Conservation (phyloP, 495 filamentous ascomycete genomes). For the Copromyces sp. region DNA sequence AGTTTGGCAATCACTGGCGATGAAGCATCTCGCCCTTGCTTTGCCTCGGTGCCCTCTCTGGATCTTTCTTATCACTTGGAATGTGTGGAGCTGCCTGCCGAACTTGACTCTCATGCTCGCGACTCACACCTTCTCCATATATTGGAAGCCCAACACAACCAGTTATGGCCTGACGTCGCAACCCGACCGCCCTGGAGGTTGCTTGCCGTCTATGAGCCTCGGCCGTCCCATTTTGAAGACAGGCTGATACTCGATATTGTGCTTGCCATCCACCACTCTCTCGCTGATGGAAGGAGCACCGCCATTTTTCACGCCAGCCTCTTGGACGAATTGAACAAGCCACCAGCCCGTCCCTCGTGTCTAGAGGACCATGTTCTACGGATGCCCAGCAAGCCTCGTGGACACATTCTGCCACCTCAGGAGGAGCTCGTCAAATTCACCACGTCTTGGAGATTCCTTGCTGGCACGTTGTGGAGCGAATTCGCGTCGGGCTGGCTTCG, state of each 20-base stretch:
- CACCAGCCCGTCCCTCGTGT: background rate
- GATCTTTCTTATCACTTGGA: constrained; percentile 22
- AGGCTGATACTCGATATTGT: constrained; percentile 16
- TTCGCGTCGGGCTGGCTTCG: constrained; percentile 10
- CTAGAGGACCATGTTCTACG: constrained; percentile 9
- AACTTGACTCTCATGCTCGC: background rate
- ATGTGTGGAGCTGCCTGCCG: constrained; percentile 4
- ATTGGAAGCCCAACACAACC: constrained; percentile 18
- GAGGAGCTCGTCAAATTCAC: constrained; percentile 19
- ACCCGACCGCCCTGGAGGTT: constrained; percentile 25
- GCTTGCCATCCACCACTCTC: constrained; percentile 25
- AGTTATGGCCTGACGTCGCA: constrained; percentile 11
- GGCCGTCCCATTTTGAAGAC: background rate
- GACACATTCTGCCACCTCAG: constrained; percentile 12
- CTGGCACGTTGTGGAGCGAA: constrained; percentile 15
- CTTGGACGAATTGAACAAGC: constrained; percentile 15
- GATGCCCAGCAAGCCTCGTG: background rate
- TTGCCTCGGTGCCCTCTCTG: constrained; percentile 17
- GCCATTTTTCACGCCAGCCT: constrained; percentile 24
- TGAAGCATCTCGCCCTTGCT: constrained; percentile 18
- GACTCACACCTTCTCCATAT: constrained; percentile 10
- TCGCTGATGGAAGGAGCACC: constrained; percentile 26
- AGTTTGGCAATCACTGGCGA: constrained; percentile 22
- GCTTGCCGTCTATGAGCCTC: constrained; percentile 11
- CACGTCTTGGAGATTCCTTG: constrained; percentile 14